Percentiles rank a stretch among this genome's conserved stretches.
Evolutionary conservation across 2,329 filamentous ascomycete species (phyloP).

Genomic region (Apiospora koreana): DNA sequence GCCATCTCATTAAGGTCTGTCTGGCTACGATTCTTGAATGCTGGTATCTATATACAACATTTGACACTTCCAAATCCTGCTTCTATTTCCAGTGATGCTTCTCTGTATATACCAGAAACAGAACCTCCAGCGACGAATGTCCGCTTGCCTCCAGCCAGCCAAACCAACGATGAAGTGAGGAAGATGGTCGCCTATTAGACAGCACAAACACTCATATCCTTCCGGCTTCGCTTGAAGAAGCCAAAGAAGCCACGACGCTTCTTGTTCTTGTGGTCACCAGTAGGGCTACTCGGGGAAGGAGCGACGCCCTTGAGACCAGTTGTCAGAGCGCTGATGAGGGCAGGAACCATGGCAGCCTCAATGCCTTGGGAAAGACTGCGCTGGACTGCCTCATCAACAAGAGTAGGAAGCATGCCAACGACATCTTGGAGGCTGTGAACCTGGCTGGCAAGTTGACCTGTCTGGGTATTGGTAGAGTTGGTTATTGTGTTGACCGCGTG

Average conservation of each 20-base stretch:
- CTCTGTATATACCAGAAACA: neutral
- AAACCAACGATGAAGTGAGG: neutral
- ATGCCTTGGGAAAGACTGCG: slow-evolving; percentile 19
- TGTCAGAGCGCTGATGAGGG: slow-evolving; percentile 20
- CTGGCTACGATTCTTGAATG: neutral
- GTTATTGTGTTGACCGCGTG: slow-evolving; percentile 29
- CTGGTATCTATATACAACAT: neutral
- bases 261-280: neutral
- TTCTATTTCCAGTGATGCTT: neutral
- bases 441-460: slow-evolving; percentile 16
- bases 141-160: neutral
- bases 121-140: neutral
- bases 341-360: slow-evolving; percentile 18
- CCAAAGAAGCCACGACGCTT: slow-evolving; percentile 15
- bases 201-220: neutral
- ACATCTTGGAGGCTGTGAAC: slow-evolving; percentile 26
- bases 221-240: slow-evolving; percentile 12
- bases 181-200: neutral
- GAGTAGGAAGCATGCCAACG: slow-evolving; percentile 23
- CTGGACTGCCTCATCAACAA: slow-evolving; percentile 21
- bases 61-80: neutral
- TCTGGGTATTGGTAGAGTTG: slow-evolving; percentile 10
- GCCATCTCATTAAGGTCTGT: neutral
- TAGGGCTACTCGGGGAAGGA: neutral
- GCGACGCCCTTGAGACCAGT: slow-evolving; percentile 8